Evolutionary conservation across 805 yeast species (phyloP), one percentile per base, ranked within the genome.

Genomic region (Candida michaelii): DNA sequence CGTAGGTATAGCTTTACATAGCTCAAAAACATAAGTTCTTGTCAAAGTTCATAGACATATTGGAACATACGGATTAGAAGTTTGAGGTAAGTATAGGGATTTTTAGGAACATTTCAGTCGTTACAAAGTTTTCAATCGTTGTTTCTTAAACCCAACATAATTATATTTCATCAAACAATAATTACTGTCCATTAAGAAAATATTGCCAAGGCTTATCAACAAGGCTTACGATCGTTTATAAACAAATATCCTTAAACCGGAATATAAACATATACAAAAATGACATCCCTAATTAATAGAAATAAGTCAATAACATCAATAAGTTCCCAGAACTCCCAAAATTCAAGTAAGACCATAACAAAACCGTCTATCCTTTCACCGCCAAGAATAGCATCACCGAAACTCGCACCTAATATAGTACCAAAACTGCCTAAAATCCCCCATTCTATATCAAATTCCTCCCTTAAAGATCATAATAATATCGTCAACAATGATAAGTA

Each of bases 311-410:
- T 27, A 11, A 19, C 39, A 12, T 40, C 44, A 3, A 21, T 17
- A 11, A 27, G 12, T 32, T 42, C 41, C 16, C 24, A 21, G 29
- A 16, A 13, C 24, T 36, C 42, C 18, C 29, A 21, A 14, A 34
- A 23, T 15, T 34, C 37, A 21, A 16, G 19, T 30, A 31, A 18
- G 19, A 52, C 58, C 11, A 47, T 55, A 40, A 49, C 52, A 23
- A 25, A 36, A 30, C 25, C 35, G 3, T 23, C 37, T 7, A 5
- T 19, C n/a, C 15, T 18, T 3, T 23, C 37, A 4, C 15, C 35
- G n/a, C 36, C 19, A 19, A 33, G n/a, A 30, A 30, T 31, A 18
- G 12, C 37, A 5, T 33, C 29, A 8, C 37, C 27, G 3, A 36
- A 14, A 3, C 18, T 19, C 8, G 11, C 30, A 13, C 27, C 27